Evolutionary conservation across 2,329 filamentous ascomycete species (phyloP), one percentile per base, ranked within the genome.

Genomic region (Pseudogymnoascus sp.): DNA sequence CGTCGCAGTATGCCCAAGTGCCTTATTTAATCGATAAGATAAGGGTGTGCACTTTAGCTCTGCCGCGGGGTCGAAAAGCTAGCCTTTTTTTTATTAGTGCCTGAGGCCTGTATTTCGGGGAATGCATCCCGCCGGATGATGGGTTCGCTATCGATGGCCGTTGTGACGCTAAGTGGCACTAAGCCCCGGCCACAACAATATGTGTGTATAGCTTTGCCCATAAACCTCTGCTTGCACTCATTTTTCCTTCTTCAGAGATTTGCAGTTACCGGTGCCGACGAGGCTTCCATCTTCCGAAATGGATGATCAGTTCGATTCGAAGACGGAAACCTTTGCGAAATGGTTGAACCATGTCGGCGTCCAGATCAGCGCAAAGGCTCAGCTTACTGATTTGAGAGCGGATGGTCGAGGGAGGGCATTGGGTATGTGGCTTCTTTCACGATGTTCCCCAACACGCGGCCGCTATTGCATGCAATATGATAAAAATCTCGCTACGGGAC

Each of bases 361-460:
- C 60, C 78, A 76, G 36, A 77, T 88, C 67, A 87, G 78, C 68
- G 73, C 79, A 37, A 87, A 86, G 69, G 82, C 89, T 67, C 72
- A 77, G 66, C 72, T 89, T 28, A 78, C 78, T 61, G 85, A 89
- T 75, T 73, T 88, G 64, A 79, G 85, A 71, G 74, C 76, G 62
- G 75, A 76, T 67, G 79, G 80, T 72, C 81, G 82, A 70, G 86
- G 86, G 64, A 78, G 86, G 77, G 86, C 85, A 69, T 81, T 89
- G 70, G 80, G 86, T 88, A 81, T 74, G 83, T 79, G 67, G 60
- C 34, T 28, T 39, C 60, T 43, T 67, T 65, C 64, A 39, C 66
- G 28, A 41, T 66, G 60, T 67, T 65, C 63, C 60, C 51, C 31
- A 57, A 45, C 62, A 41, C 62, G 66, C 61, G 67, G 62, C 36